Conservation (phyloP, 129 eudicot genomes). For the Helichrysum umbraculigerum region DNA sequence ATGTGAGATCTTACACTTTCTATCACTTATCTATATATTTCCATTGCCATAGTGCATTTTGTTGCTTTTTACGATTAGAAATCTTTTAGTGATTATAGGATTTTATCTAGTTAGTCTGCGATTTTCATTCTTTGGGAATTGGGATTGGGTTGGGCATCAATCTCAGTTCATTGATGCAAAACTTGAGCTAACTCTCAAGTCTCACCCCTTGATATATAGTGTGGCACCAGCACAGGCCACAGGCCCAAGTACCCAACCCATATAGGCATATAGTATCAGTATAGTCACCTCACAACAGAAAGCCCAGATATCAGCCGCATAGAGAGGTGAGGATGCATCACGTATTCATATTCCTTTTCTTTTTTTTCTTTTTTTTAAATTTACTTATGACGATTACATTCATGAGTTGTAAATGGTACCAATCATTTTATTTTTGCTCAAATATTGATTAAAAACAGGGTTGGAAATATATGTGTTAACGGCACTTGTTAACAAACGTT, state of each 20-base stretch:
- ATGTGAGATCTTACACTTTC: conserved; percentile 6
- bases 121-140: no score
- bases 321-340: neutral
- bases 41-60: neutral
- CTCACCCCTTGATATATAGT: neutral
- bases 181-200: no score
- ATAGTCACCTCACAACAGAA: neutral
- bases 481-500: neutral
- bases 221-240: neutral
- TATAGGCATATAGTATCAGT: neutral
- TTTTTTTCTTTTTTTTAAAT: no score
- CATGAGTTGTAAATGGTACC: neutral
- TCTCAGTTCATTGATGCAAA: no score
- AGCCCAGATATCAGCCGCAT: neutral
- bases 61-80: neutral
- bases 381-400: neutral
- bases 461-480: neutral
- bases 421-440: neutral
- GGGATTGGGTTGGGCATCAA: no score
- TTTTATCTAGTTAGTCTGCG: neutral
- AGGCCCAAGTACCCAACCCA: neutral
- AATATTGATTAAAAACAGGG: neutral
- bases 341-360: no score
- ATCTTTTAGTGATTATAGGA: no score
- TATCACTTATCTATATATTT: neutral